Evolutionary conservation across 176 grass and related monocot genomes (phyloP).

Genomic region (Rhipidocladum racemiflorum): DNA sequence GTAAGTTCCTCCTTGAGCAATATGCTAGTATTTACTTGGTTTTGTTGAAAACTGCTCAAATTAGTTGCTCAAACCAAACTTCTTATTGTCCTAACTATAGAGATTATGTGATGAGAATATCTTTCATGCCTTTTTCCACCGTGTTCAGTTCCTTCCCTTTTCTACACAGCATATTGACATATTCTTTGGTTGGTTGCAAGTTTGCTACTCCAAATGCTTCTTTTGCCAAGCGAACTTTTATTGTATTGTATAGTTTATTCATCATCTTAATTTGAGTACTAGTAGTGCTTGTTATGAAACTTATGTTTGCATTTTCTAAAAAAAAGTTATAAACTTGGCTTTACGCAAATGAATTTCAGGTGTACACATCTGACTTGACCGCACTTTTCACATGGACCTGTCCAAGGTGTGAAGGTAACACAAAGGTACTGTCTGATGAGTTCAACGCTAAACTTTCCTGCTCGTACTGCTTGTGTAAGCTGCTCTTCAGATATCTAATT

Average conservation of each 20-base stretch:
- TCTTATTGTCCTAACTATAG: background rate
- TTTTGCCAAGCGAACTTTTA: background rate
- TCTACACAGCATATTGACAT: background rate
- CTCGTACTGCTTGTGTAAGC: background rate
- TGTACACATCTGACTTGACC: slow-evolving; percentile 79
- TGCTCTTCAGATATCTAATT: background rate
- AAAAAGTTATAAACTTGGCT: background rate
- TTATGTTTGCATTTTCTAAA: background rate
- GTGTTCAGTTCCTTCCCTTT: background rate
- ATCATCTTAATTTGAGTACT: background rate
- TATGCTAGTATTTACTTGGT: background rate
- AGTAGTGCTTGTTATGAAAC: background rate
- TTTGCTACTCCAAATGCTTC: slow-evolving; percentile 1
- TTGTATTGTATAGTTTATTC: background rate
- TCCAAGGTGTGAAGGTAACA: slow-evolving; percentile 61
- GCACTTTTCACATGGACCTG: slow-evolving; percentile 83
- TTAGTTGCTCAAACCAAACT: background rate
- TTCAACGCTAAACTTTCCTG: background rate
- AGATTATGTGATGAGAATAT: background rate
- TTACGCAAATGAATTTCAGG: slow-evolving; percentile 54
- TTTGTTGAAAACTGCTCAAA: background rate
- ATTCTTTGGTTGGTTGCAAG: background rate
- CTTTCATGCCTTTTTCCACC: background rate
- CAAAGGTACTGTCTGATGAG: slow-evolving; percentile 47
- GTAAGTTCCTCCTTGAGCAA: slow-evolving; percentile 41